Evolutionary conservation across 129 eudicot species (phyloP).

Genomic region (Centaurea solstitialis): DNA sequence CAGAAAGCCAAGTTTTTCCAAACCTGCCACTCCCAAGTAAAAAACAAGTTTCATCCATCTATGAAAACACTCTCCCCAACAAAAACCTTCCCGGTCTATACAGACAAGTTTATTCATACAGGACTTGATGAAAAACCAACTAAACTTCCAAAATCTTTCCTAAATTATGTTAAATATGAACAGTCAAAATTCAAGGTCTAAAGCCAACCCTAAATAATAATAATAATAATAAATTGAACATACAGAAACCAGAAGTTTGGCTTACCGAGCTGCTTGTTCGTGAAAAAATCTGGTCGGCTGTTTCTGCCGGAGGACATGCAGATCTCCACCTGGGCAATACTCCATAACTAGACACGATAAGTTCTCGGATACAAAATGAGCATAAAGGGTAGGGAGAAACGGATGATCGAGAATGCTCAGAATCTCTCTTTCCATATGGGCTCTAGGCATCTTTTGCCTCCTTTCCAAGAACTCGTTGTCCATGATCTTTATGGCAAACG

Average conservation of each 20-base stretch:
- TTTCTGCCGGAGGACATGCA: constrained; percentile 95
- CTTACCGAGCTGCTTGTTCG: constrained; percentile 95
- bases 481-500: constrained; percentile 94
- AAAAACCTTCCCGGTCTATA: too few species aligned
- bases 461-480: constrained; percentile 89
- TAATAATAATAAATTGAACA: neutral
- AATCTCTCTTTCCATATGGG: constrained; percentile 94
- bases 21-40: too few species aligned
- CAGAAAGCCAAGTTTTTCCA: too few species aligned
- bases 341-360: constrained; percentile 95
- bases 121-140: too few species aligned
- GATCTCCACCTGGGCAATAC: constrained; percentile 98
- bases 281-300: constrained; percentile 91
- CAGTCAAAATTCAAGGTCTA: neutral
- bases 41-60: too few species aligned
- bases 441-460: constrained; percentile 86
- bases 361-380: constrained; percentile 89
- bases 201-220: neutral
- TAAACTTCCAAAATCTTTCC: neutral
- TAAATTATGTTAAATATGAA: neutral
- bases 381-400: constrained; percentile 91
- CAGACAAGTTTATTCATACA: too few species aligned
- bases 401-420: constrained; percentile 94
- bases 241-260: neutral
- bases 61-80: too few species aligned